Base-by-base conservation (phyloP, 2,329 filamentous ascomycete genomes). In the Alternaria viburni region DNA sequence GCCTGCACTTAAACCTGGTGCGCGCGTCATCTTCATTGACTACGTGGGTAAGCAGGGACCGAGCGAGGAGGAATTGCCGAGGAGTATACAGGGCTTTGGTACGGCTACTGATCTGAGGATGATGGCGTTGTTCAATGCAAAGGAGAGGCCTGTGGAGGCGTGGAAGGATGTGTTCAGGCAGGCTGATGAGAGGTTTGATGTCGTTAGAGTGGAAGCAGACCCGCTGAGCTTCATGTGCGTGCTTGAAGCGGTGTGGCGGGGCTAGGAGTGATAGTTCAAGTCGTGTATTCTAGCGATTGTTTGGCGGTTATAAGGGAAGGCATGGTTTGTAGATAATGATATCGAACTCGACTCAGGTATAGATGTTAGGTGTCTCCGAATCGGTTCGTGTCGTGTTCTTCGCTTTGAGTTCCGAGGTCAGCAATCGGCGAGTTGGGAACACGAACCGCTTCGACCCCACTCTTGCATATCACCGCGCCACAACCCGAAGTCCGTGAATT, bases 1-100 rank as follows among this genome's bases (percentile, higher is more conserved):
- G 3, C 86, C 87, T 1, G 83, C 86, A 32, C 76, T 89, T 55
- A 86, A 88, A 74, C 83, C 85, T 2, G 83, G 88, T 17, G 82
- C 86, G 11, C 79, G 83, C 51, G 72, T 89, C 45, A 65, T 83
- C 15, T 76, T 82, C 44, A 76, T 79, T 17, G 80, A 82, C 23
- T 78, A 79, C 44, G 72, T 81, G 1, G 71, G 73, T 10, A 73
- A 74, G 50, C 68, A 73, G 62, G 71, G 69, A 32, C 71, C 71
- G 41, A 65, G 77, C 76, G 64, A 70, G 11, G 62, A 55, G 7
- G 68, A 65, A 23, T 23, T 77, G 43, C 75, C 74, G 56, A 61
- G 68, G 25, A 67, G 61, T 30, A 70, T 77, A n/a, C 56, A 60
- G 1, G 69, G 70, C 36, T 74, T 69, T 50, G 75, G 74, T 0